Evolutionary conservation across 768 basidiomycete species (phyloP), one percentile per base, ranked within the genome.

Genomic region (Paxillus ammoniavirescens): DNA sequence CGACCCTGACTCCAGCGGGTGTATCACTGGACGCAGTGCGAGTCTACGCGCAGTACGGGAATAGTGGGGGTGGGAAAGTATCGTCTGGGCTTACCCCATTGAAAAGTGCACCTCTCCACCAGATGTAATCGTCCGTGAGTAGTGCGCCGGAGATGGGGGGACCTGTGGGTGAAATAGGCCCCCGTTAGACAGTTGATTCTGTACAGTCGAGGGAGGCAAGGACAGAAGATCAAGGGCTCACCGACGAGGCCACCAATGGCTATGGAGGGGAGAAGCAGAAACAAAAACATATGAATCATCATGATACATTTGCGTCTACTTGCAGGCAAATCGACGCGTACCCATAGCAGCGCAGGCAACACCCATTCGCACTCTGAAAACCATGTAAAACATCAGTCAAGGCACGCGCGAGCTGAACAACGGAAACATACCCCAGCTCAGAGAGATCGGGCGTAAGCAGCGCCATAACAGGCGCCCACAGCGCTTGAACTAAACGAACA

Each of bases 91-190:
- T 35, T 40, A 75, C 69, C 52, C 81, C 82, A 28, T 77, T 72
- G 59, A 83, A 86, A 8, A 83, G 50, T 10, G 77, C 77, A 1
- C 81, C 80, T 33, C 78, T 72, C 80, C 81, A 83, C 84, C 84
- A 86, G 5, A 78, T 60, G 53, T 78, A 83, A 0, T 72, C 64
- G 8, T 71, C 56, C 0, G 81, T 76, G 7, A 86, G 74, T 26
- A 86, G 66, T 4, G 81, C 77, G 0, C 84, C 84, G 33, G 77
- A 77, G 52, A 85, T 78, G 1, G 84, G 84, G 0, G 81, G 78
- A 9, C 83, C 82, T 75, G 3, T 7, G 14, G 14, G 77, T 71
- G 7, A 75, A 76, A 2, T 1, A 18, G 13, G 23, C 13, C 38
- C 18, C 10, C 71, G 49, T 31, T 41, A 43, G 44, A 18, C 10